Conservation (phyloP, 176 grass and related monocot species). For the Pontederia paniculata region DNA sequence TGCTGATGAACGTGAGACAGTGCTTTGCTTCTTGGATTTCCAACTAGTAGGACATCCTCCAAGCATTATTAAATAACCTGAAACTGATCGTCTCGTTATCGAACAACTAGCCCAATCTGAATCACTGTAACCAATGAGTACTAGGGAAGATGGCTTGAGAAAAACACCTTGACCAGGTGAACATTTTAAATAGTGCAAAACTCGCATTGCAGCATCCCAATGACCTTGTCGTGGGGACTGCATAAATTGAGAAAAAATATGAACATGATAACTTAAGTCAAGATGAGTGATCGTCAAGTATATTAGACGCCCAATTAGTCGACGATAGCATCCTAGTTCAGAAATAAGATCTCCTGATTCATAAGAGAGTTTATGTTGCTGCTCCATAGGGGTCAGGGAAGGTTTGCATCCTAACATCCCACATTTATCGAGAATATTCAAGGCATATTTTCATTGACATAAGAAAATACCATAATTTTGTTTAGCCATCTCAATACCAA, state of each 20-base stretch:
- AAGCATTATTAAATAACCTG: neutral
- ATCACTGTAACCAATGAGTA: neutral
- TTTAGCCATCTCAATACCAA: neutral
- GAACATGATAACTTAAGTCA: neutral
- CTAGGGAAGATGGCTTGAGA: neutral
- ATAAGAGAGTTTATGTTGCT: neutral
- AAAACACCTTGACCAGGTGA: neutral
- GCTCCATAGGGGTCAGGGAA: neutral
- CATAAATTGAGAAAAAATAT: conserved; percentile 1
- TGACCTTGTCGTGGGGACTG: neutral
- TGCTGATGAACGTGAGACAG: neutral
- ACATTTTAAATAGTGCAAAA: neutral
- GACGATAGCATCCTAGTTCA: neutral
- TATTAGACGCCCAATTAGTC: neutral
- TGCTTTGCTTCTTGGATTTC: too few relatives aligned
- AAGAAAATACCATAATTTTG: neutral
- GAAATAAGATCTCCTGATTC: neutral
- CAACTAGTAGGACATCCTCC: neutral
- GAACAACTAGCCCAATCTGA: conserved; percentile 2
- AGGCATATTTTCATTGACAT: neutral
- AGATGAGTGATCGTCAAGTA: neutral
- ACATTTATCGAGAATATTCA: neutral
- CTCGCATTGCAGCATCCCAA: neutral
- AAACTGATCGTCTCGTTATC: neutral
- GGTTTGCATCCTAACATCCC: neutral